These are phyloP conservation scores for Aspergillus carlsbadensis DNA, from an alignment of 495 filamentous ascomycete genomes.

Conservation along the genomic window DNA sequence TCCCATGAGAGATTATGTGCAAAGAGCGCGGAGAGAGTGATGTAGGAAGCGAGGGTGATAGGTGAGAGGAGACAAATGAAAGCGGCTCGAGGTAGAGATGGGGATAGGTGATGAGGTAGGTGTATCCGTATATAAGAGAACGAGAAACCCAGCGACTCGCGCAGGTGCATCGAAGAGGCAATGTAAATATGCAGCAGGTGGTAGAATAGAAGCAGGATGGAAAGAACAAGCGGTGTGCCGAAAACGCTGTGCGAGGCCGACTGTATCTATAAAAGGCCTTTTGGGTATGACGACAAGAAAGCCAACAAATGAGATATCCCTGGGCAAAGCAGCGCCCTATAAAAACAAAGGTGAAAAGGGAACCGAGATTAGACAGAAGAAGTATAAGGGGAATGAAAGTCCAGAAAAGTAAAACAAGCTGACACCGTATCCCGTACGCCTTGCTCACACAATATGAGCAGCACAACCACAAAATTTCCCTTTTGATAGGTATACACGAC, in stretches of 20 bases:
- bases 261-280: conserved; percentile 43
- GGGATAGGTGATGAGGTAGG: conserved; percentile 15
- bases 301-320: conserved; percentile 25
- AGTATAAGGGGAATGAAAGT: conserved; percentile 16
- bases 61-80: conserved; percentile 32
- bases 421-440: conserved; percentile 41
- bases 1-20: conserved; percentile 9
- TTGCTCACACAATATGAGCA: conserved; percentile 29
- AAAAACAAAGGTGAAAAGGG: conserved; percentile 18
- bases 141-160: conserved; percentile 37
- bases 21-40: conserved; percentile 16
- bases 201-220: conserved; percentile 20
- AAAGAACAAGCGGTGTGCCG: conserved; percentile 26
- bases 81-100: conserved; percentile 20
- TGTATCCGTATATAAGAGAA: conserved; percentile 26
- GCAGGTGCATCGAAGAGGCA: conserved; percentile 36
- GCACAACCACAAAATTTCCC: conserved; percentile 23
- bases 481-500: conserved; percentile 22
- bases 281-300: conserved; percentile 41
- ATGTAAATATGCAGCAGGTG: conserved; percentile 30
- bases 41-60: conserved; percentile 13
- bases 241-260: conserved; percentile 41
- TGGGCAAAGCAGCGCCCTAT: conserved; percentile 23
- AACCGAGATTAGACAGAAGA: too few species aligned
- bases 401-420: conserved; percentile 23